Evolutionary conservation across 805 yeast species (phyloP).

Genomic region (Saccharomycopsis javanensis): DNA sequence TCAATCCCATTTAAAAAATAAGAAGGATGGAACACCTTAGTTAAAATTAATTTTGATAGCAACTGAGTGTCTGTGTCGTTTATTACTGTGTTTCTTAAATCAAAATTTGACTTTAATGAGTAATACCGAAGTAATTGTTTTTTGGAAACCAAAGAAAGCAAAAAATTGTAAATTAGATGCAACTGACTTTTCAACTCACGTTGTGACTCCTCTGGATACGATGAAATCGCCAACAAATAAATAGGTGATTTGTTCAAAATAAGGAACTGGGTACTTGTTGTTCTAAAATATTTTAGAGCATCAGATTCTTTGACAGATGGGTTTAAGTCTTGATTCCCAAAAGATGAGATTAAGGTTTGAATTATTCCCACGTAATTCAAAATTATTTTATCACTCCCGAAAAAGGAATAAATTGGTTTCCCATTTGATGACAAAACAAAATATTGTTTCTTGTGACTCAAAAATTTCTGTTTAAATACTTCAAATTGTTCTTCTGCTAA

Average conservation of each 20-base stretch:
- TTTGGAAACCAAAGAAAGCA: slow-evolving; percentile 75
- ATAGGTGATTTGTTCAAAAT: slow-evolving; percentile 60
- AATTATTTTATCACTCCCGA: slow-evolving; percentile 58
- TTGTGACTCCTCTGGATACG: slow-evolving; percentile 39
- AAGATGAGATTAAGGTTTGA: slow-evolving; percentile 68
- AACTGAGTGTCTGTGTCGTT: slow-evolving; percentile 27
- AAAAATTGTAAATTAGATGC: slow-evolving; percentile 61
- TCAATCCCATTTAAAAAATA: slow-evolving; percentile 57
- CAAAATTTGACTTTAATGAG: slow-evolving; percentile 66
- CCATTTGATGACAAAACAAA: slow-evolving; percentile 79
- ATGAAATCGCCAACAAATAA: slow-evolving; percentile 60
- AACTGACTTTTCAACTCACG: slow-evolving; percentile 51
- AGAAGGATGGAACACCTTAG: slow-evolving; percentile 43
- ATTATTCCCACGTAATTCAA: slow-evolving; percentile 70
- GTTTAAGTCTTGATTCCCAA: slow-evolving; percentile 32
- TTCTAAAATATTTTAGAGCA: slow-evolving; percentile 40
- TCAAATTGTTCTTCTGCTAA: neutral
- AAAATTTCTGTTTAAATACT: slow-evolving; percentile 19
- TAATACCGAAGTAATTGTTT: slow-evolving; percentile 66
- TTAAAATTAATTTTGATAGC: slow-evolving; percentile 30
- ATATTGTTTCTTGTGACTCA: slow-evolving; percentile 47
- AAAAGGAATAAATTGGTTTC: slow-evolving; percentile 74
- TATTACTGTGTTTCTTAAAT: slow-evolving; percentile 62
- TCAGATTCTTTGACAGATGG: slow-evolving; percentile 21
- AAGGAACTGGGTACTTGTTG: slow-evolving; percentile 44